Evolutionary conservation across 352 stramenopile species (phyloP), one percentile per base, ranked within the genome.

Genomic region (Phytopythium kandeliae): DNA sequence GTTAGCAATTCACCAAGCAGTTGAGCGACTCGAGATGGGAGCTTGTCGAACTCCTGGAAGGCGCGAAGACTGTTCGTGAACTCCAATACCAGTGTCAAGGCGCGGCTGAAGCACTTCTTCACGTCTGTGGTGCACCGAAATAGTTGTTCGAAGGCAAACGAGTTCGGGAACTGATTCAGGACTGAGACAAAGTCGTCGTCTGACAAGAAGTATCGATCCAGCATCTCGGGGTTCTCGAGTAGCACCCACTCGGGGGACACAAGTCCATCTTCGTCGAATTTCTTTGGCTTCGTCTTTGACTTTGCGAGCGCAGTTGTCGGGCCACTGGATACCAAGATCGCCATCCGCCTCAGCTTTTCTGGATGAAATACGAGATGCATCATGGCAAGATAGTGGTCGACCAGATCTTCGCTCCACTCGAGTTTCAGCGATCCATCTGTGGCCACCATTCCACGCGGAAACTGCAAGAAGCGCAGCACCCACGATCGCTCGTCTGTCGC

Each of bases 331-430:
- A 92, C 79, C 30, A 92, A 47, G 11, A 85, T 72, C 3, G 78
- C 77, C 67, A 90, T 71, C 33, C 69, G 57, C 26, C 81, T 62
- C n/a, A 95, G 48, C 46, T 92, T 89, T 36, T 92, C 75, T 6
- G 84, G 84, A 51, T 95, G 82, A 43, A 95, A 95, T 0, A 95
- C 81, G 6, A 95, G 59, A 57, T 95, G 84, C 50, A 91, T 34
- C 81, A 95, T 91, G 6, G 81, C 79, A 25, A 95, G 66, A 51
- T 92, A 95, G 50, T 92, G 80, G 43, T 95, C 84, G 0, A 95
- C 76, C 6, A 90, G 60, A 48, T 89, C 80, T 68, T 89, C 79
- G 24, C 66, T 91, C 84, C 84, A 95, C 21, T 71, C 70, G 25
- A 77, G 76, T 26, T 52, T 72, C 33, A 86, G 21, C 11, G 75